Evolutionary conservation across 257 asterid species (phyloP), one percentile per base, ranked within the genome.

Genomic region (Penstemon barbatus): DNA sequence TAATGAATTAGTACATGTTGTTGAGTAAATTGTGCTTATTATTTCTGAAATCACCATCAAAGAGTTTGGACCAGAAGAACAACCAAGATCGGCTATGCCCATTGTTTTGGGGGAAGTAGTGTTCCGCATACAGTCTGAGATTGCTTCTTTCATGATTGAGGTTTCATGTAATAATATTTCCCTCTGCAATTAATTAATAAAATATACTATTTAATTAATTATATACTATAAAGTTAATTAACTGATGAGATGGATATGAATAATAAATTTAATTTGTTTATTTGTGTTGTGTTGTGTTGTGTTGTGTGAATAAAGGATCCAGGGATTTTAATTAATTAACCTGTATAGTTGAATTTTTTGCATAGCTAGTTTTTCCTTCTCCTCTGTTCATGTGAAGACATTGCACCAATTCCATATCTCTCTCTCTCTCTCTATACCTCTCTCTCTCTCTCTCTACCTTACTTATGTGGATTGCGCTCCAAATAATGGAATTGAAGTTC

Each of bases 71-170:
- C 96, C 96, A 0, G 96, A 83, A 0, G 96, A 84, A 61, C 96
- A 90, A 0, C 97, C 97, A 5, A 90, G 64, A 70, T 90, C 97
- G 0, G 90, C 92, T 40, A 90, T 78, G 0, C 90, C 90, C 75
- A 88, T 78, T 56, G 84, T 83, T 40, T 54, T 68, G 0, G 79
- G 83, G 18, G 33, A 51, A 9, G 77, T 65, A 9, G 77, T 65
- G 8, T 54, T 78, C 43, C 38, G 49, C 49, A 87, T 0, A 6
- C 68, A 56, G 0, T 55, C 81, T 3, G 33, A 40, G n/a, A 88
- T 77, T 6, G 89, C 89, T 65, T 84, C 79, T 55, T 75, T 78
- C 10, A 86, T 55, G 4, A 63, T 66, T 12, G 77, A 57, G 13
- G 63, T 66, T n/a, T 59, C 87, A 0, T 15, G 42, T 18, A 82